A percentile compares a stretch with the other conserved stretches of the same genome.
phyloP scores from a whole-genome alignment of 495 filamentous ascomycete species.

The Penicillium taxi region DNA sequence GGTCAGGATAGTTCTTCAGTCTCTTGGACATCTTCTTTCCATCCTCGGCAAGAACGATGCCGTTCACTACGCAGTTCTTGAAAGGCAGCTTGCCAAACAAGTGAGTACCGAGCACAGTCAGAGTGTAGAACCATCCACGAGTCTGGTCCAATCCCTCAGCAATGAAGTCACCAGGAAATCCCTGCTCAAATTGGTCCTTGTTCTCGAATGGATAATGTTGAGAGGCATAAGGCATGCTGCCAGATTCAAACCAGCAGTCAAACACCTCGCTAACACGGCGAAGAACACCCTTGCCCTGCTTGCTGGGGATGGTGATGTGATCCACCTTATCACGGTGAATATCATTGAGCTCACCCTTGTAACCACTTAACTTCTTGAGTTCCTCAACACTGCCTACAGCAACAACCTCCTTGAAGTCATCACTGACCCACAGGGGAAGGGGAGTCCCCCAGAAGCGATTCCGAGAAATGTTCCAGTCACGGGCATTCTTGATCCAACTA shows the following conservation, averaged over 20 bases:
- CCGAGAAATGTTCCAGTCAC: constrained; percentile 94
- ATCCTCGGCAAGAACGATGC: constrained; percentile 90
- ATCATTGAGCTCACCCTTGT: constrained; percentile 76
- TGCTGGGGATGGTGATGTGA: constrained; percentile 90
- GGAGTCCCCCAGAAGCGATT: constrained; percentile 98
- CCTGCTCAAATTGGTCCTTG: constrained; percentile 67
- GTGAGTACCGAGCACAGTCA: constrained; percentile 83
- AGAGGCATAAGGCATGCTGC: constrained; percentile 93
- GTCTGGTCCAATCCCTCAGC: constrained; percentile 94
- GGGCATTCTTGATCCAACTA: constrained; percentile 82
- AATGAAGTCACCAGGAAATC: constrained; percentile 94
- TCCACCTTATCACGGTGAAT: constrained; percentile 94
- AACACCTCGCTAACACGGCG: constrained; percentile 86
- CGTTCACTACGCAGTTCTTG: constrained; percentile 95
- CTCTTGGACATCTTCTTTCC: constrained; percentile 99
- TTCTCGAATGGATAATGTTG: constrained; percentile 95
- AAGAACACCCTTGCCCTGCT: constrained; percentile 77
- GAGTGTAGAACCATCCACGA: constrained; percentile 95
- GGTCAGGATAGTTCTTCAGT: constrained; percentile 95
- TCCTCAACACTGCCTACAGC: constrained; percentile 83
- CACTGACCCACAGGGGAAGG: constrained; percentile 85
- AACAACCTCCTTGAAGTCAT: constrained; percentile 77
- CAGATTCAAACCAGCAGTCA: constrained; percentile 94
- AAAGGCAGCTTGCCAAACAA: constrained; percentile 85
- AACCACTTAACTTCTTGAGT: constrained; percentile 80